Evolutionary conservation across 768 basidiomycete genomes (phyloP).

Genomic region (Mycena polygramma): DNA sequence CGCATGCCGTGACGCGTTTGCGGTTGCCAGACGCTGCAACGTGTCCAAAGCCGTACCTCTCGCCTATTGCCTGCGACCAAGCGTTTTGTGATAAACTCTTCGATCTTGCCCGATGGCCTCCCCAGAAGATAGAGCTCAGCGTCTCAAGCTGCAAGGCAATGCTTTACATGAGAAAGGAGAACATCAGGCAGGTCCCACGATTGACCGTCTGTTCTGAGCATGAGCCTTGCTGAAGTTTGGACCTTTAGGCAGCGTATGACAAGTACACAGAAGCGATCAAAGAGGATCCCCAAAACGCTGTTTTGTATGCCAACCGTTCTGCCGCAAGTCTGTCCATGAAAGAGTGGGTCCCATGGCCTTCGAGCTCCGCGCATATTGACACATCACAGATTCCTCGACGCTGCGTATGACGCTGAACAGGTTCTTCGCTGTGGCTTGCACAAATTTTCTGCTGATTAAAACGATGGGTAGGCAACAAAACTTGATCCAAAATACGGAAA

Average conservation of each 20-base stretch:
- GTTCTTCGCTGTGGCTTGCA: slow-evolving; percentile 8
- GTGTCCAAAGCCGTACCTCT: too few relatives aligned
- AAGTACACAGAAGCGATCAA: slow-evolving; percentile 60
- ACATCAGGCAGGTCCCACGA: neutral
- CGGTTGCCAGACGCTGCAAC: too few relatives aligned
- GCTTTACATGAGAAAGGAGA: slow-evolving; percentile 50
- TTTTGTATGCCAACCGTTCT: slow-evolving; percentile 61
- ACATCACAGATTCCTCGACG: slow-evolving; percentile 47
- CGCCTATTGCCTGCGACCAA: too few relatives aligned
- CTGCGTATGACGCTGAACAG: slow-evolving; percentile 48
- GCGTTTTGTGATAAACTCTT: neutral
- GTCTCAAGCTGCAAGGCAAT: slow-evolving; percentile 59
- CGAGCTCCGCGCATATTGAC: neutral
- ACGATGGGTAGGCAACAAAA: slow-evolving; percentile 48
- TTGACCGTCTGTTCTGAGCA: too few relatives aligned
- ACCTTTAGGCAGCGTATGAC: slow-evolving; percentile 32
- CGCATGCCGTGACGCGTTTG: too few relatives aligned
- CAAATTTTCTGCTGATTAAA: neutral
- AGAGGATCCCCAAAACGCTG: slow-evolving; percentile 54
- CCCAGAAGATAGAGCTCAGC: slow-evolving; percentile 40
- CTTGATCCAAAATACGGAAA: slow-evolving; percentile 59
- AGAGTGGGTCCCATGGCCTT: slow-evolving; percentile 41
- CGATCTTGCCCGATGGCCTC: slow-evolving; percentile 5
- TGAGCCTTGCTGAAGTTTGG: too few relatives aligned
- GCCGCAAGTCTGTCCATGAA: slow-evolving; percentile 54